phyloP scores from a whole-genome alignment of 345 rosid genomes.

The Brassica juncea region DNA sequence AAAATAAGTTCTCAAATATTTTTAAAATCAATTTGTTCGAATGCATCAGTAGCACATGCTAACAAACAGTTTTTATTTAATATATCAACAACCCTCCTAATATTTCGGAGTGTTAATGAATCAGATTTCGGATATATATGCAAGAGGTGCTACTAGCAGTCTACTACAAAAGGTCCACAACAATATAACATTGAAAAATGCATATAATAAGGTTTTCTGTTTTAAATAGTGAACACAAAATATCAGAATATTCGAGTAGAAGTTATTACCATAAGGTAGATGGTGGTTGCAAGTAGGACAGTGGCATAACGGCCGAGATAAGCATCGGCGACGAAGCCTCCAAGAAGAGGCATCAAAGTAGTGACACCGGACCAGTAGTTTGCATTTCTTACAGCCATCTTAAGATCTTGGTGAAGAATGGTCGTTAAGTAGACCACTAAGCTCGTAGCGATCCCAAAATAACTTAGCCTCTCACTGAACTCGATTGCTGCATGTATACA shows the following conservation, averaged over 20 bases:
- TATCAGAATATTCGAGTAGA: not conserved
- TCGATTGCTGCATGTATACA: conserved; percentile 65
- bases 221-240: not conserved
- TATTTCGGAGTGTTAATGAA: not conserved
- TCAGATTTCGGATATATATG: not conserved
- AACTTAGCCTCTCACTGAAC: conserved; percentile 89
- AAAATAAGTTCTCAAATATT: too few species aligned
- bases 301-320: conserved; percentile 76
- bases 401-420: conserved; percentile 82
- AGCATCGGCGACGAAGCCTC: conserved; percentile 92
- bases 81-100: not conserved
- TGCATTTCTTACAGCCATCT: conserved; percentile 74
- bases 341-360: conserved; percentile 85
- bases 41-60: not conserved
- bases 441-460: conserved; percentile 85
- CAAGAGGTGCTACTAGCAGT: not conserved
- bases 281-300: conserved; percentile 56
- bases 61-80: not conserved
- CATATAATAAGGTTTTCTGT: not conserved
- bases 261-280: conserved; percentile 65
- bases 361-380: conserved; percentile 96
- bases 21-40: not conserved
- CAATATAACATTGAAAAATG: not conserved
- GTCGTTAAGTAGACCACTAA: conserved; percentile 78
- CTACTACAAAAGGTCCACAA: not conserved